Percentiles rank a stretch among this genome's conserved stretches.
phyloP scores from a whole-genome alignment of 208 protist species.

The Trypanosoma vivax region DNA sequence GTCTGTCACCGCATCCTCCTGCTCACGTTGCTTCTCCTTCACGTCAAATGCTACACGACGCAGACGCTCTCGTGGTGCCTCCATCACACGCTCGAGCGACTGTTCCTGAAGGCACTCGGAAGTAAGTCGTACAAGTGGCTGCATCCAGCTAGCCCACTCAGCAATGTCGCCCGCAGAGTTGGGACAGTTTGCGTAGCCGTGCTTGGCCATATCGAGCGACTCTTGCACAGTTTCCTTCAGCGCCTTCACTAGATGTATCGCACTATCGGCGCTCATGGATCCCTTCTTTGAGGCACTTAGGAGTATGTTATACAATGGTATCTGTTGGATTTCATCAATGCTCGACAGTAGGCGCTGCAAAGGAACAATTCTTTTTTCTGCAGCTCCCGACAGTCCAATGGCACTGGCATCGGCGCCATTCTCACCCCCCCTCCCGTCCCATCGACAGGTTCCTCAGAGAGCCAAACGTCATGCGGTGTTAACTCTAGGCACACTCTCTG shows the following conservation, averaged over 20 bases:
- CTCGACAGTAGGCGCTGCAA: conserved; percentile 13
- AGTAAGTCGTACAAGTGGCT: conserved; percentile 41
- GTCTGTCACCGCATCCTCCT: conserved; percentile 63
- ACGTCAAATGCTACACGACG: conserved; percentile 66
- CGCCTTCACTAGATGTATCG: conserved; percentile 22
- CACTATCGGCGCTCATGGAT: background rate
- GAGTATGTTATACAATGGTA: conserved; percentile 5
- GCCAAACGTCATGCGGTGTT: background rate
- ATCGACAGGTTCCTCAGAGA: background rate
- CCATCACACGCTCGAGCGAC: conserved; percentile 29
- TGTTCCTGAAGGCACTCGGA: conserved; percentile 30
- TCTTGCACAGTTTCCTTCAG: conserved; percentile 28
- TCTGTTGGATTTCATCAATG: conserved; percentile 1
- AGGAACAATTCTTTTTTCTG: conserved; percentile 8
- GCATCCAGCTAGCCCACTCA: conserved; percentile 29
- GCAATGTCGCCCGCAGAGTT: conserved; percentile 10
- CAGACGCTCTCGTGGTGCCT: conserved; percentile 53
- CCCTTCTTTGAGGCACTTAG: conserved; percentile 3
- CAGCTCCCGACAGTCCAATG: background rate
- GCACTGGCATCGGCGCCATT: conserved; percentile 9
- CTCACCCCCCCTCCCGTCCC: background rate
- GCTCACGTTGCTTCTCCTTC: conserved; percentile 63
- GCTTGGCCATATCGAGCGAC: conserved; percentile 7
- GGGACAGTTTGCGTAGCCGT: conserved; percentile 18
- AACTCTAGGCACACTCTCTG: conserved; percentile 17